phyloP scores from a whole-genome alignment of 371 early-diverging fungal genomes.

The Entomophthora muscae region DNA sequence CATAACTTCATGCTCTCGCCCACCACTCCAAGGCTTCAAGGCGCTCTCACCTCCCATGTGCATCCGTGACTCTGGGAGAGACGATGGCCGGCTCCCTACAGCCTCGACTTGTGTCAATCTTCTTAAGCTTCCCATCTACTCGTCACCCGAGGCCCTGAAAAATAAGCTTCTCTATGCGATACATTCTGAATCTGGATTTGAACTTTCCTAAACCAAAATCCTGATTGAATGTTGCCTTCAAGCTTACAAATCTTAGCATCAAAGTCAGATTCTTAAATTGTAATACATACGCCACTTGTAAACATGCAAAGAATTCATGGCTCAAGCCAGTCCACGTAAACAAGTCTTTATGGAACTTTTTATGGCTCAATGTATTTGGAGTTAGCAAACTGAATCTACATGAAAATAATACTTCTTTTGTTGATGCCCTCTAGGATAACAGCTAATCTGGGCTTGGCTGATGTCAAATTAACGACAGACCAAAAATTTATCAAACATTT shows the following conservation, averaged over 20 bases:
- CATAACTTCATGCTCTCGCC: conserved; percentile 79
- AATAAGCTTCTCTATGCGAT: conserved; percentile 77
- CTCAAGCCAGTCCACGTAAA: no score
- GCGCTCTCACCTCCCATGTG: conserved; percentile 61
- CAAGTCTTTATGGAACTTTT: no score
- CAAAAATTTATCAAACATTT: no score
- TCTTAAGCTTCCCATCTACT: conserved; percentile 75
- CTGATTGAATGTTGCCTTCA: neutral
- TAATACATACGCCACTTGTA: no score
- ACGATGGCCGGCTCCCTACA: conserved; percentile 48
- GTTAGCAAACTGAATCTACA: no score
- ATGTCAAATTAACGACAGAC: no score
- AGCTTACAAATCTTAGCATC: neutral
- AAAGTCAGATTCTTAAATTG: no score
- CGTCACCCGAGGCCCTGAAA: conserved; percentile 27
- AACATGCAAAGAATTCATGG: no score
- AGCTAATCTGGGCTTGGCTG: no score
- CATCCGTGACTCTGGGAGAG: conserved; percentile 46
- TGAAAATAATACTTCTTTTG: no score
- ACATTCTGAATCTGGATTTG: conserved; percentile 79
- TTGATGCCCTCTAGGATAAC: no score
- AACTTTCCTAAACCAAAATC: conserved; percentile 60
- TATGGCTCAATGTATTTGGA: no score
- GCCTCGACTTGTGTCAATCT: conserved; percentile 88
- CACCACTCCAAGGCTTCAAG: conserved; percentile 79